Evolutionary conservation across 176 grass and related monocot species (phyloP).

Genomic region (Triticum monococcum): DNA sequence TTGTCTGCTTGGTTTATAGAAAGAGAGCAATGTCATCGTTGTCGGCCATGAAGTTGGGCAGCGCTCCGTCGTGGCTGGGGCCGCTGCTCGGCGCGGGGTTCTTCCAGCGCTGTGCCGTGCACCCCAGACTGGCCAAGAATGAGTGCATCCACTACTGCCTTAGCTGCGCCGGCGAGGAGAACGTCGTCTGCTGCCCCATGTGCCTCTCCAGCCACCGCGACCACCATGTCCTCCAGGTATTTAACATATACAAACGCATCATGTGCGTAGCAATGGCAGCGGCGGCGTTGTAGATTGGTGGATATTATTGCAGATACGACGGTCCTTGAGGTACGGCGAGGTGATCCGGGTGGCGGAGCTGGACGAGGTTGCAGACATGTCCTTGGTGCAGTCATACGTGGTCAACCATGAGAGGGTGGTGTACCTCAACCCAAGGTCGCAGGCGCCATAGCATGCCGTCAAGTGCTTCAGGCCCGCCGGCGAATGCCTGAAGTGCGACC

Average conservation of each 20-base stretch:
- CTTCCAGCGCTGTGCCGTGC: neutral
- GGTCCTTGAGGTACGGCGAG: too few relatives aligned
- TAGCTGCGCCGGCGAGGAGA: neutral
- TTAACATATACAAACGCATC: neutral
- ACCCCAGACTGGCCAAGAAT: neutral
- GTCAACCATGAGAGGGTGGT: too few relatives aligned
- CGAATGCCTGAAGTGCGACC: neutral
- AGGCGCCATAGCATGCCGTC: neutral
- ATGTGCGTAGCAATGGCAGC: too few relatives aligned
- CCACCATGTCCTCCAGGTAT: slow-evolving; percentile 13
- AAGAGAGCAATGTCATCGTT: too few relatives aligned
- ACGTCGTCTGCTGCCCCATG: neutral
- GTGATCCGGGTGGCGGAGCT: too few relatives aligned
- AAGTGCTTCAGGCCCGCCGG: neutral
- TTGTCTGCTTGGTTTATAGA: too few relatives aligned
- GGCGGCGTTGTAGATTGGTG: neutral
- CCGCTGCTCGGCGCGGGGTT: neutral
- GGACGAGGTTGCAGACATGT: too few relatives aligned
- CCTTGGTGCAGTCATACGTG: too few relatives aligned
- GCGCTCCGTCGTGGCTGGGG: neutral
- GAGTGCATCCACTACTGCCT: slow-evolving; percentile 9
- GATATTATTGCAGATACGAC: too few relatives aligned
- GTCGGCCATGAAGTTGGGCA: neutral
- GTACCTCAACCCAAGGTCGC: neutral
- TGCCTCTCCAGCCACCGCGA: neutral